Base-by-base conservation (phyloP, 1,284 basidiomycete genomes). In the Ceratobasidium theobromae region DNA sequence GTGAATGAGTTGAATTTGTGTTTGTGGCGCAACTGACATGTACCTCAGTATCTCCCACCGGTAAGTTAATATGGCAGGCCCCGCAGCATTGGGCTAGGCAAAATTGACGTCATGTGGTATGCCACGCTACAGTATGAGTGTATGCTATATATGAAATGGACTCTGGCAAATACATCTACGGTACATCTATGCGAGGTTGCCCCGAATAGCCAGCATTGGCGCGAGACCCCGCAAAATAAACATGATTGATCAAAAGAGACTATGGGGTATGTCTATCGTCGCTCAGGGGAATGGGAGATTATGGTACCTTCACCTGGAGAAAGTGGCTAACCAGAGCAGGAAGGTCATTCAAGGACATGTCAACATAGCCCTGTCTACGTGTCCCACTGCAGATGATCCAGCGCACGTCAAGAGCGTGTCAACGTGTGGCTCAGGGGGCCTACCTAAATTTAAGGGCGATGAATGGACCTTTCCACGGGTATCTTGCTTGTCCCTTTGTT, bases 271-370 rank as follows among this genome's bases (percentile, higher is more conserved):
- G 51, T 65, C 51, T 53, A 65, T 53, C 43, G 18, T 11, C 18
- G 43, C 18, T 21, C 62, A 46, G 41, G 8, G 40, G 49, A 11
- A 51, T 38, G 51, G 51, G 14, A 18, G 18, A 35, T 46, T 65
- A 65, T 45, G 62, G 40, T 51, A 27, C 28, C 53, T 53, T 65
- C 38, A 65, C 62, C 25, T 65, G 62, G 14, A 92, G 80, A 77
- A 92, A 92, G 72, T 91, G 92, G 1, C 90, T 87, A 2, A 90
- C 91, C 25, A 92, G 79, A 11, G 90, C 88, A 35, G 90, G 88
- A 35, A 92, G 79, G 75, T 92, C 89, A 72, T 91, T 91, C 3
- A 85, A 82, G 21, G 87, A 86, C 53, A 89, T 90, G 72, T 92
- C 89, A 0, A 87, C 80, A 73, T 92, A 92, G 21, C 86, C 87